phyloP scores from a whole-genome alignment of 805 yeast genomes.

The Wickerhamiella domercqiae region DNA sequence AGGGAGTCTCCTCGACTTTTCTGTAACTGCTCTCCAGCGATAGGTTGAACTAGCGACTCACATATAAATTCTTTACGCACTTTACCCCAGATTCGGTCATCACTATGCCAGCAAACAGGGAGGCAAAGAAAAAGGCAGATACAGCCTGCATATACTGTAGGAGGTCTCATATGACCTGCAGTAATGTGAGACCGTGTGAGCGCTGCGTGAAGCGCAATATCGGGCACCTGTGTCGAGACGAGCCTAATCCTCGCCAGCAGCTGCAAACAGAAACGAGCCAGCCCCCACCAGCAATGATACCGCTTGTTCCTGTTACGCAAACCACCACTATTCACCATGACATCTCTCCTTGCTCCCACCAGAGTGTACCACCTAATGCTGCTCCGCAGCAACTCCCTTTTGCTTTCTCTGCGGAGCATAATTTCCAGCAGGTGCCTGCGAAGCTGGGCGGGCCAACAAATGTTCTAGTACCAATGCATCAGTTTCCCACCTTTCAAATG shows the following conservation, averaged over 20 bases:
- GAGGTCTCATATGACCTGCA: slow-evolving; percentile 89
- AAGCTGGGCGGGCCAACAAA: neutral
- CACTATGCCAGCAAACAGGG: no score
- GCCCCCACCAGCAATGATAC: neutral
- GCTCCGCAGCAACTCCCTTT: neutral
- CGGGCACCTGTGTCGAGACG: slow-evolving; percentile 75
- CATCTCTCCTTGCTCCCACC: neutral
- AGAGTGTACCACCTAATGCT: neutral
- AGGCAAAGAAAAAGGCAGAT: slow-evolving; percentile 16
- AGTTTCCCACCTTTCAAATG: neutral
- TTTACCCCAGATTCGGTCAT: no score
- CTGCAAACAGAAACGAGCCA: neutral
- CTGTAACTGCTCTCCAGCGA: no score
- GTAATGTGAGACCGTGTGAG: slow-evolving; percentile 57
- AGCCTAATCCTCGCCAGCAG: slow-evolving; percentile 25
- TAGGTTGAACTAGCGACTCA: no score
- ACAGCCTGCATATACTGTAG: slow-evolving; percentile 81
- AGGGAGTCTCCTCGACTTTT: no score
- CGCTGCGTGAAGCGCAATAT: slow-evolving; percentile 78
- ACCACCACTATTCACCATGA: neutral
- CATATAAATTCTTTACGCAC: no score
- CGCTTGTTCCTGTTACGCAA: no score
- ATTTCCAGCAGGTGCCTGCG: neutral
- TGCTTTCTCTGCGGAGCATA: neutral
- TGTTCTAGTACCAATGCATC: neutral